phyloP scores from a whole-genome alignment of 768 basidiomycete genomes.

The Mrakia blollopis region DNA sequence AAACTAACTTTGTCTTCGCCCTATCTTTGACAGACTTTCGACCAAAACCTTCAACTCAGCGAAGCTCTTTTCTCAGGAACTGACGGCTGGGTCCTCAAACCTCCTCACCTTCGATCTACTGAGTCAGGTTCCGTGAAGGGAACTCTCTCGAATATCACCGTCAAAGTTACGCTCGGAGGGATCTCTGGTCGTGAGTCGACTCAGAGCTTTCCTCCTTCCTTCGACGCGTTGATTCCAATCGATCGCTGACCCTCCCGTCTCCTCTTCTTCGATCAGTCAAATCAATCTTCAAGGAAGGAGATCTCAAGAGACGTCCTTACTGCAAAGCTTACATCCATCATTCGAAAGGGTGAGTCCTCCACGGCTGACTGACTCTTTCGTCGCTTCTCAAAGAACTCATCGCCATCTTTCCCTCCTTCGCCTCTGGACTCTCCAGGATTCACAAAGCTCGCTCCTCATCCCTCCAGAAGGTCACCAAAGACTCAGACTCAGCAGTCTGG shows the following conservation, averaged over 20 bases:
- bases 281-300: not conserved
- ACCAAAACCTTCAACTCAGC: slow-evolving; percentile 54
- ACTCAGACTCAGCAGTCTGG: not conserved
- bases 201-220: not conserved
- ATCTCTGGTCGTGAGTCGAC: not conserved
- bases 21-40: too few relatives aligned
- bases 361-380: not conserved
- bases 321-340: not conserved
- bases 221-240: too few relatives aligned
- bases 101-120: slow-evolving; percentile 39
- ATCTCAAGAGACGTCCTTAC: not conserved
- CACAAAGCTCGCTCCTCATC: slow-evolving; percentile 9
- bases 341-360: not conserved
- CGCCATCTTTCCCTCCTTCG: not conserved
- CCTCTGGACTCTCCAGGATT: not conserved
- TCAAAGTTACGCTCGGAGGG: not conserved
- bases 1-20: too few relatives aligned
- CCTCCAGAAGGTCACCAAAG: not conserved
- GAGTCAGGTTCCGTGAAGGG: not conserved
- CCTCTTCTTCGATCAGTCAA: not conserved
- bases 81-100: slow-evolving; percentile 56
- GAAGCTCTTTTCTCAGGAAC: slow-evolving; percentile 60
- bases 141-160: not conserved
- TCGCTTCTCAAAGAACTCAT: not conserved
- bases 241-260: not conserved